These are phyloP conservation scores for Lepidopterella palustris DNA, from an alignment of 495 filamentous ascomycete genomes.

Conservation along the genomic window DNA sequence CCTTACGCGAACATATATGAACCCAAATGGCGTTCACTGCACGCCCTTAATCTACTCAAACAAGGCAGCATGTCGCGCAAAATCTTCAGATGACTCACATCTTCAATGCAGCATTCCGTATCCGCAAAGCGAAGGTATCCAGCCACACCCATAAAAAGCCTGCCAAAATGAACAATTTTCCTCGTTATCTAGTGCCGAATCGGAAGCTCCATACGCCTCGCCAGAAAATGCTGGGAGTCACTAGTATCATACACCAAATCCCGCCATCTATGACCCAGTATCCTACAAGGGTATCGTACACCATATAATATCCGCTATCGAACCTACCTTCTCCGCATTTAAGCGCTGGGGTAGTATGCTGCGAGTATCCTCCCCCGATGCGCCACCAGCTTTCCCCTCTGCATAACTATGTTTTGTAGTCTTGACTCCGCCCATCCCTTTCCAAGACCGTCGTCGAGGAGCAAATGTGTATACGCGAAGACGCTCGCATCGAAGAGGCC, in stretches of 20 bases:
- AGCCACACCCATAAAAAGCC: not conserved
- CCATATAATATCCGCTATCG: not conserved
- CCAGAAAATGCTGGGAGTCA: not conserved
- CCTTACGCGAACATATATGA: constrained; percentile 18
- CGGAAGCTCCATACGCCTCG: not conserved
- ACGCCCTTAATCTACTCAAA: constrained; percentile 4
- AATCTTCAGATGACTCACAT: constrained; percentile 15
- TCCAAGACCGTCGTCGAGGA: constrained; percentile 54
- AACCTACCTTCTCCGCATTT: not conserved
- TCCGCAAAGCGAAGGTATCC: not conserved
- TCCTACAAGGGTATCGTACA: not conserved
- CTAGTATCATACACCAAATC: constrained; percentile 1
- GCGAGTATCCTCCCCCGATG: constrained; percentile 46
- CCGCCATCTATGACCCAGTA: not conserved
- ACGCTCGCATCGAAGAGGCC: constrained; percentile 78
- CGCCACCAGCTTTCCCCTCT: constrained; percentile 45
- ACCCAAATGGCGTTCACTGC: not conserved
- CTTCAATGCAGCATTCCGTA: not conserved
- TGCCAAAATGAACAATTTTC: not conserved
- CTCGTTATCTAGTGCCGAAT: not conserved
- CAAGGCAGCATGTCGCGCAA: constrained; percentile 10
- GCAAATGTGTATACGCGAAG: constrained; percentile 83
- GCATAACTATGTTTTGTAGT: constrained; percentile 32
- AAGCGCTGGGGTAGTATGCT: constrained; percentile 4
- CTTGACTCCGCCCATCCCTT: constrained; percentile 43